Base-by-base conservation (phyloP, 345 rosid species). In the Rhodamnia rubescens region DNA sequence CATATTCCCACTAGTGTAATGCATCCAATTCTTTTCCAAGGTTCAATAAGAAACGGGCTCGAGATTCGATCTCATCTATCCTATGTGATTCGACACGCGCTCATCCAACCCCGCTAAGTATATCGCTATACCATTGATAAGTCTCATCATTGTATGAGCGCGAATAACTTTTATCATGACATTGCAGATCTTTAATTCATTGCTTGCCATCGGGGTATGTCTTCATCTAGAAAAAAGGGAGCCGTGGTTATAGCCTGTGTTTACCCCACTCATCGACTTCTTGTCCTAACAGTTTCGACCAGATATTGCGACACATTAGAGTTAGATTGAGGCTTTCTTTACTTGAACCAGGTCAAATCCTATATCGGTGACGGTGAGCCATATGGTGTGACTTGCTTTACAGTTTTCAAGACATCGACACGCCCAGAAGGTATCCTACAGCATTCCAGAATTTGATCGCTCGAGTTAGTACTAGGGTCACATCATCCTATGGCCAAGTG, bases 321-420 rank as follows among this genome's bases (percentile, higher is more conserved):
- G 75, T 64, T 29, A 64, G 75, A 64, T 29, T 4, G 6, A 64
- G 22, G 75, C 4, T 29, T 64, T 64, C 75, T 64, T 7, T 4
- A 15, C 10, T 27, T 1, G 36, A 59, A 59, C 42, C 44, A 11
- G 11, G 22, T 64, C 44, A 4, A 29, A 64, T 16, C 24, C 24
- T 10, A 8, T 0, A 36, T 4, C 22, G 40, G 40, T 2, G 40
- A 36, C 11, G 42, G 44, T 11, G 0, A 32, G 78, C 22, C 78
- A 32, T 64, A 2, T 4, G 44, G 24, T 16, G 5, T 9, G 20
- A 32, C 44, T 22, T 32, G 24, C 12, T 8, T 16, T 18, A 8
- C 3, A 20, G 3, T 32, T 64, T 16, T 16, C 44, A 32, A 32
- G 24, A 32, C 2, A 5, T 1, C 2, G 24, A 16, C 0, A 2